Evolutionary conservation across 2,329 filamentous ascomycete species (phyloP), one percentile per base, ranked within the genome.

Genomic region (Balansia obtecta): DNA sequence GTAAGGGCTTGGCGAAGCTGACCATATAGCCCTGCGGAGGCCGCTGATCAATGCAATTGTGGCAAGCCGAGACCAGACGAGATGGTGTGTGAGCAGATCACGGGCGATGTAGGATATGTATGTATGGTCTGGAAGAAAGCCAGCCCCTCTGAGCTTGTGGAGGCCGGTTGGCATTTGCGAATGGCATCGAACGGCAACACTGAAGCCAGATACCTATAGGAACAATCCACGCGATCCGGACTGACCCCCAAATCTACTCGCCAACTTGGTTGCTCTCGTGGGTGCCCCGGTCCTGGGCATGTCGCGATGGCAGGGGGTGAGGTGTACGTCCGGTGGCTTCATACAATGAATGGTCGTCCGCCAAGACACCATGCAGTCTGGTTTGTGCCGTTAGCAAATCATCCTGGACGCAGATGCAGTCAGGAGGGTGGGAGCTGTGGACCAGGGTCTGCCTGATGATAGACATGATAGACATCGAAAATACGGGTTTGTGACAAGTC

Each of bases 131-230:
- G 53, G 52, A 52, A 49, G 43, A 46, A 46, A 40, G 32, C 27
- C 48, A 45, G 49, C 54, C 52, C 53, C 55, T 60, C 57, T 56
- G 57, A 54, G 54, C 56, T 55, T 54, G 59, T 58, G 60, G 61
- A 61, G 61, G 61, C 47, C 51, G 52, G 60, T 65, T 65, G 58
- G 63, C 64, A 61, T 64, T 63, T 63, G 51, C 40, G 43, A 38
- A 34, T 44, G 16, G 33, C 40, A 37, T 15, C 18, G 37, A 20
- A 45, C 16, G 10, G 15, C 37, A 40, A 41, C 11, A 41, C 34
- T 41, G 20, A 42, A 45, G 50, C 45, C 44, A 42, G 38, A 49
- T 50, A 42, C 42, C 47, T 45, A 48, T 47, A 33, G 40, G 44
- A 38, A 34, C 20, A 20, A 12, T 50, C 37, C 33, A 43, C 41